Conservation (phyloP, 2,329 filamentous ascomycete genomes). For the Penicillium psychrosexuale region DNA sequence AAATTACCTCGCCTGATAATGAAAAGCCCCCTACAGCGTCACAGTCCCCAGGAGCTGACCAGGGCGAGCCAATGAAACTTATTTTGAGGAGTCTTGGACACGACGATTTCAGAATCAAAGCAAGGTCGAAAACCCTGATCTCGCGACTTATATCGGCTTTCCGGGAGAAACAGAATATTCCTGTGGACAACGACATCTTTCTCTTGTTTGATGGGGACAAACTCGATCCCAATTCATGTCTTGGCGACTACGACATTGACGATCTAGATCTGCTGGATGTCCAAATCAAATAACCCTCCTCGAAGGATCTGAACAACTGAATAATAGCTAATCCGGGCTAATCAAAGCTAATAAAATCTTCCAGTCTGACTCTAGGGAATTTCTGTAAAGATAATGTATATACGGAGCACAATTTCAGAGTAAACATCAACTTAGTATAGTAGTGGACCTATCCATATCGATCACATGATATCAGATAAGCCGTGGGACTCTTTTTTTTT, state of each 20-base stretch:
- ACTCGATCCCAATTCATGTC: conserved; percentile 58
- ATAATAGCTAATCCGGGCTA: neutral
- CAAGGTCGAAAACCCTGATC: conserved; percentile 53
- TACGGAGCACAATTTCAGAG: neutral
- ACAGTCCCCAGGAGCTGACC: conserved; percentile 14
- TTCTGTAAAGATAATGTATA: neutral
- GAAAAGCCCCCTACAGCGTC: neutral
- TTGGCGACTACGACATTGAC: conserved; percentile 67
- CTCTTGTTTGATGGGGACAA: conserved; percentile 74
- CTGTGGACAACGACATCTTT: conserved; percentile 53
- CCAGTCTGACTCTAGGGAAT: neutral
- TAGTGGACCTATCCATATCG: neutral
- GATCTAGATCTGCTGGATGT: conserved; percentile 77
- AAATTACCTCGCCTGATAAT: conserved; percentile 2
- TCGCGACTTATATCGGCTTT: conserved; percentile 63
- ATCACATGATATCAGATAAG: conserved; percentile 16
- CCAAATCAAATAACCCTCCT: conserved; percentile 51
- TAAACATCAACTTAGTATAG: neutral
- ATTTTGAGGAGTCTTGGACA: conserved; percentile 52
- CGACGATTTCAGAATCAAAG: conserved; percentile 51
- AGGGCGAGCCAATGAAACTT: conserved; percentile 43
- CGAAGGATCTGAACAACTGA: neutral
- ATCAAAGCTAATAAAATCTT: neutral
- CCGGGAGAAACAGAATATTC: conserved; percentile 53
- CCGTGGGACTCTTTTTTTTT: conserved; percentile 7